These are phyloP conservation scores for Avena atlantica DNA, from an alignment of 176 grass and related monocot genomes.

Conservation along the genomic window DNA sequence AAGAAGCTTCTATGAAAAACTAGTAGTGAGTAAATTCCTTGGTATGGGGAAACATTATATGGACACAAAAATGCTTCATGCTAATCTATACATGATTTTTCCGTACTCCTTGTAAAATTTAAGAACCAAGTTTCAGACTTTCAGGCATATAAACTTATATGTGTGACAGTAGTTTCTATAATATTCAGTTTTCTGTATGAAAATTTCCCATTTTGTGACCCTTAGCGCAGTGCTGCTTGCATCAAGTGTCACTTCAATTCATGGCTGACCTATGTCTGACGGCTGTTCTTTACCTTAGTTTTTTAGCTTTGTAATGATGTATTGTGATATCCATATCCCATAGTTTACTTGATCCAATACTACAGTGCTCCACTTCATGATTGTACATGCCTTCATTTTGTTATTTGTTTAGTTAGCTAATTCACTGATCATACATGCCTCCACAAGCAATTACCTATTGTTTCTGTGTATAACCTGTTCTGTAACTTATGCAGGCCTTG, in stretches of 20 bases:
- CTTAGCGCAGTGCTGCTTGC: slow-evolving; percentile 26
- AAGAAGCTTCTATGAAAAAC: not conserved
- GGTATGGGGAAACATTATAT: not conserved
- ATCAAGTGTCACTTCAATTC: slow-evolving; percentile 32
- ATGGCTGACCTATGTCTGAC: slow-evolving; percentile 12
- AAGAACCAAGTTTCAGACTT: not conserved
- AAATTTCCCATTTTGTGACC: not conserved
- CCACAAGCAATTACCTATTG: slow-evolving; percentile 6
- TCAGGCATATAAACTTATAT: slow-evolving; percentile 16
- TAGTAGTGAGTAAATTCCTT: slow-evolving; percentile 16
- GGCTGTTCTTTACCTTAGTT: slow-evolving; percentile 3
- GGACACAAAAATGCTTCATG: slow-evolving; percentile 1
- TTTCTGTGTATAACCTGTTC: slow-evolving; percentile 29
- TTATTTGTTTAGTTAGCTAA: slow-evolving; percentile 27
- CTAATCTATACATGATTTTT: slow-evolving; percentile 5
- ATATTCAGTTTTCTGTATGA: not conserved
- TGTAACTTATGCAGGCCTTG: slow-evolving; percentile 70
- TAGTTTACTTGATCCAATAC: slow-evolving; percentile 21
- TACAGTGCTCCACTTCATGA: not conserved
- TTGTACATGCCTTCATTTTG: slow-evolving; percentile 29
- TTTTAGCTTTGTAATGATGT: slow-evolving; percentile 19
- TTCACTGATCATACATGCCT: slow-evolving; percentile 26
- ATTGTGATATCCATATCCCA: slow-evolving; percentile 17
- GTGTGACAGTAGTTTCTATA: slow-evolving; percentile 1
- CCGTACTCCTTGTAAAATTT: not conserved